Conservation (phyloP, 139 green algal species). For the Tetraselmis chui region DNA sequence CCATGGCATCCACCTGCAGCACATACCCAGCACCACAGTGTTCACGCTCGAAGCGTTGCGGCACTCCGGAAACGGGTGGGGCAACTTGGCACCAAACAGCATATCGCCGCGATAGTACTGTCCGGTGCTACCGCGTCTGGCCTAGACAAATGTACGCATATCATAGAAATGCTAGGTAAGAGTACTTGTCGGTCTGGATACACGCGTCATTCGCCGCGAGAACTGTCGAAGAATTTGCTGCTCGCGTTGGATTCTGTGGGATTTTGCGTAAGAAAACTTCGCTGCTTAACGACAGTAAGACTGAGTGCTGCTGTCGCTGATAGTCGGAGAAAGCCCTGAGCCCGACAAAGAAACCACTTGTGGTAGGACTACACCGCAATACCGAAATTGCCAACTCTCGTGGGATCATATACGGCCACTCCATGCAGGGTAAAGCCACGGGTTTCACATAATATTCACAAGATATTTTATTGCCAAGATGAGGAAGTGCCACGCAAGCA, state of each 20-base stretch:
- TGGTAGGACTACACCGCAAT: background rate
- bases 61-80: background rate
- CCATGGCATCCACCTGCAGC: conserved; percentile 69
- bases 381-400: background rate
- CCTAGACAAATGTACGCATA: background rate
- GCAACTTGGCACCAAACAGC: background rate
- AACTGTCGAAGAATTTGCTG: too few species aligned
- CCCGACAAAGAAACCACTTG: background rate
- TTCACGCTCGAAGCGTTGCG: background rate
- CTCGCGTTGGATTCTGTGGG: too few species aligned
- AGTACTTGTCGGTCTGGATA: background rate
- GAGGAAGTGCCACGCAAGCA: background rate
- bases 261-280: too few species aligned
- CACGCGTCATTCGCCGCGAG: background rate
- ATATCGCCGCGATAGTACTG: background rate
- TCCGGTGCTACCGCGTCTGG: background rate
- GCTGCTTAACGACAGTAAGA: too few species aligned
- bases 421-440: background rate
- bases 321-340: too few species aligned
- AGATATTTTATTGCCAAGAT: too few species aligned
- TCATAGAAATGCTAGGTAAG: background rate
- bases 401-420: background rate
- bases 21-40: background rate
- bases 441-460: background rate
- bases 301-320: too few species aligned